Percentiles rank a stretch among this genome's conserved stretches.
Conservation (phyloP, 768 basidiomycete species). For the Trametes meyenii region DNA sequence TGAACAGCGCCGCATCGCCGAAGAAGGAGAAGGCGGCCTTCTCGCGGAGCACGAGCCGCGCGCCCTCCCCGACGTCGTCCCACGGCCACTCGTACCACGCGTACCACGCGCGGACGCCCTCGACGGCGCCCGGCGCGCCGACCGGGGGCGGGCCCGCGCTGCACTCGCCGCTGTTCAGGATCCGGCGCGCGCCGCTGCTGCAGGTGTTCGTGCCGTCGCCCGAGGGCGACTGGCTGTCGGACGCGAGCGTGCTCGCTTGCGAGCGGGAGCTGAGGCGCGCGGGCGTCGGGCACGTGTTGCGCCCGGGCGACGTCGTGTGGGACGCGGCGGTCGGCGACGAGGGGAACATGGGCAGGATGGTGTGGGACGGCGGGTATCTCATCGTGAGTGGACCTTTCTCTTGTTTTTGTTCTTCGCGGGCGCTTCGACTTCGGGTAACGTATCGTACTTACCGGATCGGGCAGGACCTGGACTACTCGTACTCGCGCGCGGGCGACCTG, state of each 20-base stretch:
- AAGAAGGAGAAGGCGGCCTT: conserved; percentile 32
- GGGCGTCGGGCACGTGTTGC: conserved; percentile 62
- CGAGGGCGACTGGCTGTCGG: conserved; percentile 85
- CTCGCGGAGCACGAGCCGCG: conserved; percentile 57
- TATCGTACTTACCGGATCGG: neutral
- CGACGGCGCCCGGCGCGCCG: neutral
- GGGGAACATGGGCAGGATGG: conserved; percentile 77
- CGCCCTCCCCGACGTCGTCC: conserved; percentile 66
- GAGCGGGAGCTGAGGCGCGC: conserved; percentile 78
- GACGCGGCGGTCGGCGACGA: conserved; percentile 86
- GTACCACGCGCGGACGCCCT: neutral
- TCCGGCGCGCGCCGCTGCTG: conserved; percentile 73
- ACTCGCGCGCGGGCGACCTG: conserved; percentile 73
- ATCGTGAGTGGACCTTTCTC: conserved; percentile 57
- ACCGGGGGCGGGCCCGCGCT: conserved; percentile 33
- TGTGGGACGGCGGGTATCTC: conserved; percentile 90
- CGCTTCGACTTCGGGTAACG: neutral
- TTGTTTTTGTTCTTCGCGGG: neutral
- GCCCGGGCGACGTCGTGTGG: conserved; percentile 84
- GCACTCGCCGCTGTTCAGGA: conserved; percentile 74
- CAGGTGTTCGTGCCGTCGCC: conserved; percentile 85
- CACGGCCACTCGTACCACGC: conserved; percentile 46
- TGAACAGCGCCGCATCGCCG: conserved; percentile 11
- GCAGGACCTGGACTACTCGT: conserved; percentile 86
- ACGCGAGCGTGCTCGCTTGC: conserved; percentile 78